Percentiles rank a stretch among this genome's conserved stretches.
These are phyloP conservation scores for Aspergillus sp. DNA, from an alignment of 2,329 filamentous ascomycete species.

Conservation along the genomic window DNA sequence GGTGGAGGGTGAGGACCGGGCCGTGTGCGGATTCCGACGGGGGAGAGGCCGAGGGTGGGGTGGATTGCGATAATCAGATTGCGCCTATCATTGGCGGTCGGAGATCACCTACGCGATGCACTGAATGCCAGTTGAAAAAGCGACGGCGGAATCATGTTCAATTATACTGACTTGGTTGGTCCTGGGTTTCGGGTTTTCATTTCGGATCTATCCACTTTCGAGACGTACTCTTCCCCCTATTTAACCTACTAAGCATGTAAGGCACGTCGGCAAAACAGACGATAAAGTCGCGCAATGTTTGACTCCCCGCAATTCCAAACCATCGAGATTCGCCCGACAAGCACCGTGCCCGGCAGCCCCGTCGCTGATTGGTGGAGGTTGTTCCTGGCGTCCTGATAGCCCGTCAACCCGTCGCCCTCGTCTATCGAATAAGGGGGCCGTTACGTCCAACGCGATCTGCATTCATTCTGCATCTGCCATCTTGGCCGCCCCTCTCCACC, in stretches of 20 bases:
- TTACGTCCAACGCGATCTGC: neutral
- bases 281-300: too few species aligned
- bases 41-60: neutral
- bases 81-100: neutral
- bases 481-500: neutral
- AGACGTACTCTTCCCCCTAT: neutral
- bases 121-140: neutral
- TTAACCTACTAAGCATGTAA: neutral
- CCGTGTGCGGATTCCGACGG: slow-evolving; percentile 31
- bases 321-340: neutral
- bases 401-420: neutral
- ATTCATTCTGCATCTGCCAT: neutral
- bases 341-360: neutral
- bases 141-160: neutral
- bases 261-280: too few species aligned
- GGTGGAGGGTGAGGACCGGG: slow-evolving; percentile 22
- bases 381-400: neutral
- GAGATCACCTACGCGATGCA: neutral
- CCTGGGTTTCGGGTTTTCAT: neutral
- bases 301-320: neutral
- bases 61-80: neutral
- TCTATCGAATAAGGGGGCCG: neutral
- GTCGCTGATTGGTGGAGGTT: neutral
- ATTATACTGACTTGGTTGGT: neutral
- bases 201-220: neutral